These are phyloP conservation scores for Penicillium goetzii DNA, from an alignment of 495 filamentous ascomycete genomes.

Conservation along the genomic window DNA sequence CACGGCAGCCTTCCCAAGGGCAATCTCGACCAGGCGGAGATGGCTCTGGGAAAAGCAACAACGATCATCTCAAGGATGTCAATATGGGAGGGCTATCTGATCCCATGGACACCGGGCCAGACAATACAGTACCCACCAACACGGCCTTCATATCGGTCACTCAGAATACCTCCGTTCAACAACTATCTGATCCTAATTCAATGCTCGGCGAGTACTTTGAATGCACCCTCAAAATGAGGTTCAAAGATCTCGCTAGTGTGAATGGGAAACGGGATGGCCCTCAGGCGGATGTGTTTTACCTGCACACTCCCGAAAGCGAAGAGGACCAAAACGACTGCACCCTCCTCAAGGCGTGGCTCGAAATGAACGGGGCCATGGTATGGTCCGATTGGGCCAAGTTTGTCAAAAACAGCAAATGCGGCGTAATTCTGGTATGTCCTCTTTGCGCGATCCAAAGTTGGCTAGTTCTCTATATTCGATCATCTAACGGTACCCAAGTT, in stretches of 20 bases:
- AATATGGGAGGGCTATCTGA: neutral
- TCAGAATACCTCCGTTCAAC: neutral
- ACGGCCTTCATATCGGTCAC: neutral
- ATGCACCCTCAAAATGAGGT: conserved; percentile 19
- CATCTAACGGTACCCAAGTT: conserved; percentile 37
- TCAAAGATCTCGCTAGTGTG: conserved; percentile 26
- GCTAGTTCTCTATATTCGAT: neutral
- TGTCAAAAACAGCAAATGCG: conserved; percentile 32
- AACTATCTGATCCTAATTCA: neutral
- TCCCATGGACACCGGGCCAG: neutral
- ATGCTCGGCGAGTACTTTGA: conserved; percentile 18
- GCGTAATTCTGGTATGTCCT: conserved; percentile 48
- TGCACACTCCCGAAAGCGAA: conserved; percentile 39
- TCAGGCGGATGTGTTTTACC: conserved; percentile 40
- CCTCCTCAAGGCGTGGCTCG: conserved; percentile 36
- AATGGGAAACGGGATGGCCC: conserved; percentile 13
- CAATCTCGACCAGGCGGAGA: neutral
- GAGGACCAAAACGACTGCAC: conserved; percentile 29
- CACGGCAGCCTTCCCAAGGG: neutral
- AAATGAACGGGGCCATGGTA: conserved; percentile 30
- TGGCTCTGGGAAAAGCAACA: neutral
- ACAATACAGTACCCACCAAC: neutral
- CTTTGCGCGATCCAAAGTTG: neutral
- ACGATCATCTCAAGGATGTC: neutral
- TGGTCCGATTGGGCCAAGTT: conserved; percentile 50